Evolutionary conservation across 2,329 filamentous ascomycete genomes (phyloP).

Genomic region (Pleoardoris graminearum): DNA sequence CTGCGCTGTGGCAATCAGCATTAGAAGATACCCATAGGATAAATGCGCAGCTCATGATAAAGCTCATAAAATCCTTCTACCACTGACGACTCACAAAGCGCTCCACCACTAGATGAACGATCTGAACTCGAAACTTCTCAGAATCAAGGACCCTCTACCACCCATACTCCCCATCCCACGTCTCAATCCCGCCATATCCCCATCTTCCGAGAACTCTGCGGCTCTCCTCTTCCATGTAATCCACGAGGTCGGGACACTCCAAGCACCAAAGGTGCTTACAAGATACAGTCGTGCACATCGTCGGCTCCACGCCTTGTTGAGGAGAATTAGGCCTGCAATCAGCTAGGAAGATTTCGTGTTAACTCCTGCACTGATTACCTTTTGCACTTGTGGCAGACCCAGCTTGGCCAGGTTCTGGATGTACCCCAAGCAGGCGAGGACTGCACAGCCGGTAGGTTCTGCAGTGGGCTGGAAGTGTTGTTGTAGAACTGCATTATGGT

Average conservation of each 20-base stretch:
- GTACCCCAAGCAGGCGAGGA: not conserved
- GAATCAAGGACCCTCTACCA: too few relatives aligned
- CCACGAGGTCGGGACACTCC: not conserved
- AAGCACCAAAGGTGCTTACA: not conserved
- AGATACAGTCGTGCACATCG: not conserved
- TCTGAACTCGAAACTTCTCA: too few relatives aligned
- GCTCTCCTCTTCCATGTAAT: not conserved
- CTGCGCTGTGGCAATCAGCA: too few relatives aligned
- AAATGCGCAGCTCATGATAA: constrained; percentile 28
- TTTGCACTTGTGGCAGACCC: not conserved
- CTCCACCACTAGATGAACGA: constrained; percentile 27
- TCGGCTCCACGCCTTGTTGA: not conserved
- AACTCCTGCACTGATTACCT: too few relatives aligned
- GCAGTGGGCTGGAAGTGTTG: not conserved
- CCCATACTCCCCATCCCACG: not conserved
- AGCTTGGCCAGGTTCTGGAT: not conserved
- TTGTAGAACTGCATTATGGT: too few relatives aligned
- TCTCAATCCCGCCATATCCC: not conserved
- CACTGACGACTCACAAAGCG: constrained; percentile 32
- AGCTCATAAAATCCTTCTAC: constrained; percentile 29
- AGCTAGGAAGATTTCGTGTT: too few relatives aligned
- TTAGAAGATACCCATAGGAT: constrained; percentile 31
- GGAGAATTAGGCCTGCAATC: not conserved
- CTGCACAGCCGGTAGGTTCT: not conserved
- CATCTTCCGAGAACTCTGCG: not conserved